Evolutionary conservation across 768 basidiomycete species (phyloP), one percentile per base, ranked within the genome.

Genomic region (Mycena pura): DNA sequence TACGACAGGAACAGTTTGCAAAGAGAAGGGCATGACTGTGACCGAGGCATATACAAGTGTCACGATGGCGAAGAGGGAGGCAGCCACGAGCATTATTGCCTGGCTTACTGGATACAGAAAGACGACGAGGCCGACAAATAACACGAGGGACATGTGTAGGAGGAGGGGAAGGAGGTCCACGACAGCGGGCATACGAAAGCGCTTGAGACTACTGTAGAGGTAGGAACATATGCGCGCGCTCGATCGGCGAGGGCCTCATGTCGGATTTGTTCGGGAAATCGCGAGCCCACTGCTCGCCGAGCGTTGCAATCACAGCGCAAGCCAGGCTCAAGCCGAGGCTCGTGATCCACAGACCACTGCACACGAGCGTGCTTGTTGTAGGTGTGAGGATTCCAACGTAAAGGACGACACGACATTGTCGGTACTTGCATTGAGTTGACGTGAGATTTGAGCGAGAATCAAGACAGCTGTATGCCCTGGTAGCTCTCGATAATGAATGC

Each of bases 401-500:
- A n/a, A n/a, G 6, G 21, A n/a, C 19, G 36, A 21, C 7, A 31
- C 43, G 24, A n/a, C n/a, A n/a, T n/a, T n/a, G n/a, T n/a, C n/a
- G n/a, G n/a, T n/a, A n/a, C 19, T 29, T 6, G 28, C 29, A 17
- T 44, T 46, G 14, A 65, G 41, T 25, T 63, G 60, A 6, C 31
- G 46, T 19, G 60, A 61, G 2, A 68, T 57, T 13, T 62, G 55
- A 5, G 28, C 44, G 0, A 68, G 50, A n/a, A 62, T 10, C 44
- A 44, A 14, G 10, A 47, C 24, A 11, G 50, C 40, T 11, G 38
- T 19, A 15, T 58, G 38, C 9, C 34, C 46, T 50, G 46, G 58
- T 64, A 70, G 29, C 66, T 66, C 38, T 71, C 62, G 24, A 69
- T 52, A 17, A 64, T 54, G 44, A 71, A 71, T 9, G 62, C 66